Evolutionary conservation across 164 flowering plant genomes (phyloP).

Genomic region (Litsea cubeba): DNA sequence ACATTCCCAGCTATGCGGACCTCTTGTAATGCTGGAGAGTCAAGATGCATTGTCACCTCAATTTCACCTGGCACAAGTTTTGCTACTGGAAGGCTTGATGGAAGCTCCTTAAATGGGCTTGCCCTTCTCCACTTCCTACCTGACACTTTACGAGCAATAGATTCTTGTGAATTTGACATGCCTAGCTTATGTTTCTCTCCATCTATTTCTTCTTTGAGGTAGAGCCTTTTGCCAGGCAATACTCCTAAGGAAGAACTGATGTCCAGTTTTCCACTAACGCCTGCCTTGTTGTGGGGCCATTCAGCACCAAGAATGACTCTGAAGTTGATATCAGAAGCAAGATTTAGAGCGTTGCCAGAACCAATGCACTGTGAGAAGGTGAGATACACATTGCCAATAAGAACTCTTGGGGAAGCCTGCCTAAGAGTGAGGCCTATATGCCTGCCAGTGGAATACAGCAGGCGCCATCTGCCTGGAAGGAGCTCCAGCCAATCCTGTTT

Average conservation of each 20-base stretch:
- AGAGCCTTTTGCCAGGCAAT: constrained; percentile 57
- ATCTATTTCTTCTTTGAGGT: constrained; percentile 49
- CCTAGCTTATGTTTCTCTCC: constrained; percentile 13
- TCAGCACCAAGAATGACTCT: constrained; percentile 45
- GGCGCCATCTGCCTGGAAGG: constrained; percentile 91
- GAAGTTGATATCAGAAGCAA: constrained; percentile 60
- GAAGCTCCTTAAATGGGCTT: constrained; percentile 52
- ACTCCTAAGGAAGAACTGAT: constrained; percentile 40
- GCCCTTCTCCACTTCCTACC: constrained; percentile 50
- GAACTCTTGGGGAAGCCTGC: constrained; percentile 63
- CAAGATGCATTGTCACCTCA: constrained; percentile 52
- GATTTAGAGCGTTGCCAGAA: constrained; percentile 30
- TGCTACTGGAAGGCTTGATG: constrained; percentile 79
- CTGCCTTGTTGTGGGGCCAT: constrained; percentile 85
- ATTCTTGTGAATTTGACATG: constrained; percentile 23
- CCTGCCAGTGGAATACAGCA: constrained; percentile 77
- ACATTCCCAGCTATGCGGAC: constrained; percentile 38
- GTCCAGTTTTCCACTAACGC: constrained; percentile 53
- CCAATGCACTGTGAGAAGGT: constrained; percentile 36
- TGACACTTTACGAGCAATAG: constrained; percentile 31
- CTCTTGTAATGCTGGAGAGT: constrained; percentile 35
- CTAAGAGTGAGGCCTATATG: constrained; percentile 91
- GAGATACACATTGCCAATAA: constrained; percentile 62
- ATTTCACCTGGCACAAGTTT: constrained; percentile 50
- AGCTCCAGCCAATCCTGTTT: constrained; percentile 77